Conservation (phyloP, 352 stramenopile species). For the Pilasporangium apinafurcum region DNA sequence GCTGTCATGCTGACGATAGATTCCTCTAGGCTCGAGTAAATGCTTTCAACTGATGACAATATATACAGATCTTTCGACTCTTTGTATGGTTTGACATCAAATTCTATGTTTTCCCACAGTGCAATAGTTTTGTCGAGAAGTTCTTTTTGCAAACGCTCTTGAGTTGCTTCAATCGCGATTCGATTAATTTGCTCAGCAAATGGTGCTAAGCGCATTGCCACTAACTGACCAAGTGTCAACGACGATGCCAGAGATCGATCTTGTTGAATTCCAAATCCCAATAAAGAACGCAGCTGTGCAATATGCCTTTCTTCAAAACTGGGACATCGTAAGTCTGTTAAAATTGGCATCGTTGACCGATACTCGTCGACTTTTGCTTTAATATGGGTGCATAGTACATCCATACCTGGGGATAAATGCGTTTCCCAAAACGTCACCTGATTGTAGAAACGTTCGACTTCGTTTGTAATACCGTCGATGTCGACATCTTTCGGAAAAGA, state of each 20-base stretch:
- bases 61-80: slow-evolving; percentile 87
- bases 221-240: slow-evolving; percentile 77
- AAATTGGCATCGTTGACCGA: slow-evolving; percentile 68
- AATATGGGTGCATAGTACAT: slow-evolving; percentile 40
- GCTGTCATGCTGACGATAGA: slow-evolving; percentile 88
- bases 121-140: slow-evolving; percentile 84
- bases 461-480: slow-evolving; percentile 50
- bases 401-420: slow-evolving; percentile 37
- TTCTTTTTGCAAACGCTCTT: slow-evolving; percentile 85
- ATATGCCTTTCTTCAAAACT: slow-evolving; percentile 69
- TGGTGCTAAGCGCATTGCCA: slow-evolving; percentile 70
- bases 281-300: slow-evolving; percentile 36
- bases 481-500: slow-evolving; percentile 67
- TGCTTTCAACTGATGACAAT: slow-evolving; percentile 64
- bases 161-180: slow-evolving; percentile 81
- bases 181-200: slow-evolving; percentile 74
- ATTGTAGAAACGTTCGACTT: slow-evolving; percentile 53
- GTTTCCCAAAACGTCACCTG: slow-evolving; percentile 47
- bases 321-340: slow-evolving; percentile 46
- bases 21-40: slow-evolving; percentile 84
- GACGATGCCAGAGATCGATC: neutral
- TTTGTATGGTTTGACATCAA: slow-evolving; percentile 89
- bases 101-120: slow-evolving; percentile 80
- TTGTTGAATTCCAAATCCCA: slow-evolving; percentile 70
- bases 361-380: slow-evolving; percentile 82